A percentile compares a stretch with the other conserved stretches of the same genome.
Evolutionary conservation across 1,284 basidiomycete genomes (phyloP).

Genomic region (Ceratobasidium sp.): DNA sequence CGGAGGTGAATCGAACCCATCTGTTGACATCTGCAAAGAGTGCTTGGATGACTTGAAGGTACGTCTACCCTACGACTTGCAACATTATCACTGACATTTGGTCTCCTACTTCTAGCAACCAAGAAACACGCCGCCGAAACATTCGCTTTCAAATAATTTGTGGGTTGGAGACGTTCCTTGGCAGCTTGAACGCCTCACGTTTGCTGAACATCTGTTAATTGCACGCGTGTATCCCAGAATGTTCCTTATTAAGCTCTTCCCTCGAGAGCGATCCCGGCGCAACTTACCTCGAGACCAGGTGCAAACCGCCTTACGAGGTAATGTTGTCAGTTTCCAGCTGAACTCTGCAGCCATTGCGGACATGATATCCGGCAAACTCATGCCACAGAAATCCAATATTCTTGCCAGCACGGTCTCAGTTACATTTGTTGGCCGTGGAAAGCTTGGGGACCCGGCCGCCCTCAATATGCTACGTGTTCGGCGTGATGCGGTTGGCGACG

Average conservation of each 20-base stretch:
- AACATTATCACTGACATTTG: neutral
- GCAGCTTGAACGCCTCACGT: conserved; percentile 52
- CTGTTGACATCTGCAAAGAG: neutral
- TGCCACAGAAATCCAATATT: conserved; percentile 55
- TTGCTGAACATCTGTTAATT: conserved; percentile 56
- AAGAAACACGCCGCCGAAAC: conserved; percentile 47
- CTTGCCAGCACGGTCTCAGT: conserved; percentile 57
- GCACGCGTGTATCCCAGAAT: conserved; percentile 53
- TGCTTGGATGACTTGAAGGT: conserved; percentile 1
- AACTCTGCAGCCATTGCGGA: conserved; percentile 52
- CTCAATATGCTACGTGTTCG: conserved; percentile 53
- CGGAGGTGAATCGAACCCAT: neutral
- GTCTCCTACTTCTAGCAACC: neutral
- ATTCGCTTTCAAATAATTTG: conserved; percentile 57
- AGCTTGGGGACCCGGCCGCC: conserved; percentile 54
- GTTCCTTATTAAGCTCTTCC: conserved; percentile 57
- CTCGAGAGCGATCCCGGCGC: conserved; percentile 50
- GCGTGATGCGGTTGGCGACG: conserved; percentile 50
- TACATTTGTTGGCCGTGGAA: conserved; percentile 56
- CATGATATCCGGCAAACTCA: conserved; percentile 56
- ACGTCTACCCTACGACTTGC: neutral
- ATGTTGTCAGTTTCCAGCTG: conserved; percentile 56
- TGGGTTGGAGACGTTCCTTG: conserved; percentile 58
- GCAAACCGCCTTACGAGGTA: conserved; percentile 56
- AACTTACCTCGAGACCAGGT: conserved; percentile 49